Conservation (phyloP, 768 basidiomycete species). For the Rhodotorula toruloides region DNA sequence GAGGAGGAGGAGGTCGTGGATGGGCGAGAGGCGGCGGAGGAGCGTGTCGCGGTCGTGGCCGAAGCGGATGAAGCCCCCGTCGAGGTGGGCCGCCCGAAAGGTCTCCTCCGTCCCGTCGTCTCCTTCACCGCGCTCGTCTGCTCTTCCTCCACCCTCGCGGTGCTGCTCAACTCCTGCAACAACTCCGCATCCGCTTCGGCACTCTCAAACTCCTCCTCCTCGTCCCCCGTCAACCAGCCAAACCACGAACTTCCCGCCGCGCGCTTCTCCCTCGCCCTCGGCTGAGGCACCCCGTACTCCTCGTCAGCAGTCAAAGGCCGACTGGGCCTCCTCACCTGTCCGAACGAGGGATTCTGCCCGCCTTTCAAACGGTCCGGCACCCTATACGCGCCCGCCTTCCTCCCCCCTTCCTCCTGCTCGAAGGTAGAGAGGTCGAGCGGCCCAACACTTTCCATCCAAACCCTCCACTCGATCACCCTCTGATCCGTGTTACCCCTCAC, state of each 20-base stretch:
- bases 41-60: neutral
- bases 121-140: slow-evolving; percentile 5
- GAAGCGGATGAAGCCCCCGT: neutral
- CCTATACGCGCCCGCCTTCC: too few relatives aligned
- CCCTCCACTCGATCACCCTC: slow-evolving; percentile 77
- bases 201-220: neutral
- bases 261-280: slow-evolving; percentile 5
- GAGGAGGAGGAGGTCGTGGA: neutral
- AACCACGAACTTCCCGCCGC: too few relatives aligned
- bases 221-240: slow-evolving; percentile 5
- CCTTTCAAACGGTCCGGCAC: too few relatives aligned
- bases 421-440: slow-evolving; percentile 1
- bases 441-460: slow-evolving; percentile 59
- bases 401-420: too few relatives aligned
- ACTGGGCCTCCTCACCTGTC: neutral
- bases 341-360: neutral
- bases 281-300: too few relatives aligned
- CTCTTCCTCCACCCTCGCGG: neutral
- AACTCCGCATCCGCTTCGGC: neutral
- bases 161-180: neutral
- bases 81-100: slow-evolving; percentile 9
- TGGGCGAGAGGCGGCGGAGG: slow-evolving; percentile 5
- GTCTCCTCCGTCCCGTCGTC: neutral
- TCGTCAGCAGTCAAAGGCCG: too few relatives aligned
- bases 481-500: slow-evolving; percentile 96